Conservation (phyloP, 1,284 basidiomycete species). For the Ceratobasidium papillatum region DNA sequence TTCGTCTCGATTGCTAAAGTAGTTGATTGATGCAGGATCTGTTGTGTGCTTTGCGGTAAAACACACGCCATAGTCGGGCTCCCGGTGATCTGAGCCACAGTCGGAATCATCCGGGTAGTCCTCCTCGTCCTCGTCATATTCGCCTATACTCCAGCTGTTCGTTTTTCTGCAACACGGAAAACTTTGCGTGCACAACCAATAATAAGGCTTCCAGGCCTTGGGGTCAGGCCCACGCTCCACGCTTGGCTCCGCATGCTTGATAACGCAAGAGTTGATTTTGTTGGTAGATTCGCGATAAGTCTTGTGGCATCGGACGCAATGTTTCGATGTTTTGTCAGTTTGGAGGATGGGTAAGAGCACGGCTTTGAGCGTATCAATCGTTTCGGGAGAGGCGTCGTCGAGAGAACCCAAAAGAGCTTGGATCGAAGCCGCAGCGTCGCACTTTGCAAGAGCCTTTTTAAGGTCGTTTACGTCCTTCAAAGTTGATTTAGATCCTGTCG, state of each 20-base stretch:
- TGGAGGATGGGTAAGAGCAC: not conserved
- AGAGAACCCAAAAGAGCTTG: not conserved
- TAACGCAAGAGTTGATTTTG: not conserved
- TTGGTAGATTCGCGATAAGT: conserved; percentile 5
- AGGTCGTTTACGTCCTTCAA: not conserved
- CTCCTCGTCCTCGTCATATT: not conserved
- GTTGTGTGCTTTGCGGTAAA: not conserved
- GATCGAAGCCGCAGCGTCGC: not conserved
- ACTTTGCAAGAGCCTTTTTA: not conserved
- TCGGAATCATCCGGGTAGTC: not conserved
- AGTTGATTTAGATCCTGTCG: not conserved
- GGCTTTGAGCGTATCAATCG: not conserved
- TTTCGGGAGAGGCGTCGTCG: not conserved
- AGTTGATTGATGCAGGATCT: not conserved
- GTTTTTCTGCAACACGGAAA: not conserved
- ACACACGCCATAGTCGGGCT: not conserved
- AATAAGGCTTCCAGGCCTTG: not conserved
- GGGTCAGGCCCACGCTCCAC: not conserved
- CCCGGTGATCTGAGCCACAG: not conserved
- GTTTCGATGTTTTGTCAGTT: not conserved
- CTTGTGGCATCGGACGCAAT: not conserved
- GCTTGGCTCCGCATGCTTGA: not conserved
- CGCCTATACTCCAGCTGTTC: not conserved
- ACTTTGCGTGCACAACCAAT: not conserved
- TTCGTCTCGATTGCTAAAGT: not conserved